Conservation (phyloP, 768 basidiomycete genomes). For the Cytidiella melzeri region DNA sequence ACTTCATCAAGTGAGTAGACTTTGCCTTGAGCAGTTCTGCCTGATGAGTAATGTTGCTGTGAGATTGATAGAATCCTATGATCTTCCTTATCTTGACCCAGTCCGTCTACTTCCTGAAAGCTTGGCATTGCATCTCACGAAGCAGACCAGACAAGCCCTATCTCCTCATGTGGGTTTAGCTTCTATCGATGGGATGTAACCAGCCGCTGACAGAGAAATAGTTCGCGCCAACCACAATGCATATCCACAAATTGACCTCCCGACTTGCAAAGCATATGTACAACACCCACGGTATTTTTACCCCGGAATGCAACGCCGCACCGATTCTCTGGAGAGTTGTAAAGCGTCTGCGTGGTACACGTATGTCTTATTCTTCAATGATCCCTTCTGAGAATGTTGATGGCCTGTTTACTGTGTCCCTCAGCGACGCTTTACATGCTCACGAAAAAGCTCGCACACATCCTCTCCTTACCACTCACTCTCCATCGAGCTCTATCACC, state of each 20-base stretch:
- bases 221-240: conserved; percentile 56
- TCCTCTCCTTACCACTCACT: conserved; percentile 53
- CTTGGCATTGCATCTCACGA: conserved; percentile 68
- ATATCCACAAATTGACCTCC: conserved; percentile 55
- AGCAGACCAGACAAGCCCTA: conserved; percentile 57
- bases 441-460: conserved; percentile 51
- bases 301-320: conserved; percentile 71
- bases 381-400: conserved; percentile 11
- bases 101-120: conserved; percentile 51
- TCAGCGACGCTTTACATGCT: conserved; percentile 66
- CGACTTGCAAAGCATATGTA: conserved; percentile 56
- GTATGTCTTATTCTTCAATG: conserved; percentile 61
- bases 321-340: conserved; percentile 76
- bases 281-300: conserved; percentile 46
- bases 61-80: conserved; percentile 69
- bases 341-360: conserved; percentile 61
- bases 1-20: conserved; percentile 66
- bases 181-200: too few relatives aligned
- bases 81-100: conserved; percentile 78
- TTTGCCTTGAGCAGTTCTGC: too few relatives aligned
- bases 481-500: conserved; percentile 52
- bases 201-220: too few relatives aligned
- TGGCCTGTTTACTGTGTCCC: conserved; percentile 12
- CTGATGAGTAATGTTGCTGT: too few relatives aligned
- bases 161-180: conserved; percentile 72